Conservation (phyloP, 2,329 filamentous ascomycete species). For the Talaromyces sp. region DNA sequence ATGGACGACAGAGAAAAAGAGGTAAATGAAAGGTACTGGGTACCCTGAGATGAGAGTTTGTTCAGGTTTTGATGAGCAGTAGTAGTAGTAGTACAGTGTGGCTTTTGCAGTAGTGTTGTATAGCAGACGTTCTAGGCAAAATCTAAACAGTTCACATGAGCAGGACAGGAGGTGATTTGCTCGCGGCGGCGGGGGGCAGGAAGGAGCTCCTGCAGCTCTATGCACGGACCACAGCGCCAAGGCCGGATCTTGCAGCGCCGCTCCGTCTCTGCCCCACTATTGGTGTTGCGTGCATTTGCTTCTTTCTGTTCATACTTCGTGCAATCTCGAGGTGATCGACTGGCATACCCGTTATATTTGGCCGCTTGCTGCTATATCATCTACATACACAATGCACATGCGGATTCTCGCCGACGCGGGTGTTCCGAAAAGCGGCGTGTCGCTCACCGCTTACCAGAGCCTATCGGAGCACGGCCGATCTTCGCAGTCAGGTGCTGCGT, state of each 20-base stretch:
- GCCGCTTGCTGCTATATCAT: background rate
- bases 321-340: too few species aligned
- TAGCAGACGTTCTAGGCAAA: background rate
- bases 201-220: background rate
- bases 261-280: slow-evolving; percentile 8
- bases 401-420: too few species aligned
- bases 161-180: background rate
- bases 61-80: background rate
- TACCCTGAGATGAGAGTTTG: background rate
- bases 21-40: background rate
- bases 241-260: slow-evolving; percentile 19
- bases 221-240: background rate
- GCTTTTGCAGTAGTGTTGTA: background rate
- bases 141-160: background rate
- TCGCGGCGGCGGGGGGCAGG: background rate
- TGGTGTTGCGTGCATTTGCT: background rate
- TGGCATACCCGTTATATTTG: background rate
- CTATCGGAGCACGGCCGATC: background rate
- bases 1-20: background rate
- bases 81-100: too few species aligned
- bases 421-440: background rate
- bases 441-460: background rate
- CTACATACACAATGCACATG: background rate
- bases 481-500: background rate
- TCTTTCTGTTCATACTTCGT: background rate